Evolutionary conservation across 2,329 filamentous ascomycete species (phyloP).

Genomic region (Hyphodiscus sp.): DNA sequence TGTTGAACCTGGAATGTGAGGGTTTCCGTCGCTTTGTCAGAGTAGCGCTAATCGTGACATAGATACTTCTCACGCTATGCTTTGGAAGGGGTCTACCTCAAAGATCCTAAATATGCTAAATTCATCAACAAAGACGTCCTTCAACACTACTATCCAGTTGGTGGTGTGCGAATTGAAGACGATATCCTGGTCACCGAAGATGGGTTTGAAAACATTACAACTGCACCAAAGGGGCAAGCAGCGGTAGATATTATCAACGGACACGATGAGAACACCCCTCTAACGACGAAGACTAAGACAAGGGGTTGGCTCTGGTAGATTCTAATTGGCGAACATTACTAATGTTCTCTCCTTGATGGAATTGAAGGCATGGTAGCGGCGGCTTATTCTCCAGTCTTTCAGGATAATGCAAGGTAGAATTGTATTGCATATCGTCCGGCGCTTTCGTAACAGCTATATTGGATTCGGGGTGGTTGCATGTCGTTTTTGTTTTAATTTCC

Average conservation of each 20-base stretch:
- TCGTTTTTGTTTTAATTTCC: no score
- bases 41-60: no score
- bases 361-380: no score
- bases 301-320: constrained; percentile 21
- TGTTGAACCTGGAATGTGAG: constrained; percentile 67
- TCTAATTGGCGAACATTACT: no score
- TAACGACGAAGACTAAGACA: background rate
- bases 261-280: constrained; percentile 1
- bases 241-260: constrained; percentile 54
- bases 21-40: constrained; percentile 4
- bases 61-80: constrained; percentile 72
- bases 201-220: constrained; percentile 79
- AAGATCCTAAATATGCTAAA: constrained; percentile 48
- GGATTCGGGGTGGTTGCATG: no score
- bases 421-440: no score
- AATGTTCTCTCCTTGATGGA: no score
- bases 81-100: constrained; percentile 62
- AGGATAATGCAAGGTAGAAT: no score
- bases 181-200: constrained; percentile 73
- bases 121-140: constrained; percentile 62
- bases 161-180: constrained; percentile 90
- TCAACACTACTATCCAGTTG: constrained; percentile 67
- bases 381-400: no score
- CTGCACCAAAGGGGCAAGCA: constrained; percentile 69
- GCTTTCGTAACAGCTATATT: no score